phyloP scores from a whole-genome alignment of 768 basidiomycete species.

The Lenzites betulinus region DNA sequence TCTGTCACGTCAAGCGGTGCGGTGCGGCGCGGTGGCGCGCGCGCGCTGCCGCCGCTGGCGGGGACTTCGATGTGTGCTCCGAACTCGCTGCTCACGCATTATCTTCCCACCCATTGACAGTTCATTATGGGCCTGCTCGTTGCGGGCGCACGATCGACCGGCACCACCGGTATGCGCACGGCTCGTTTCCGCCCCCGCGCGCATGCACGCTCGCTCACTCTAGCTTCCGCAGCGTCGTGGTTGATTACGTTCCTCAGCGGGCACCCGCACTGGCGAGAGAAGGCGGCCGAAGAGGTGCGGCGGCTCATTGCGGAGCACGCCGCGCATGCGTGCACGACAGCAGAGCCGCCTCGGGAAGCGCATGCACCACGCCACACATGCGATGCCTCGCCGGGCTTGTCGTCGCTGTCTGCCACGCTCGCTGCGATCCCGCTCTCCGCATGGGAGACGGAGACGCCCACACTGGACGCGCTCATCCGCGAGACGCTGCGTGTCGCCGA shows the following conservation, averaged over 20 bases:
- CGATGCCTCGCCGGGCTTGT: slow-evolving; percentile 4
- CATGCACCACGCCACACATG: background rate
- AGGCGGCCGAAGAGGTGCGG: slow-evolving; percentile 62
- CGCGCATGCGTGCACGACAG: background rate
- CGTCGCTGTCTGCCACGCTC: slow-evolving; percentile 49
- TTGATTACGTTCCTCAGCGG: slow-evolving; percentile 71
- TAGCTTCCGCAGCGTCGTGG: slow-evolving; percentile 58
- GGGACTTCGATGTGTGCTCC: background rate
- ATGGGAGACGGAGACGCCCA: slow-evolving; percentile 71
- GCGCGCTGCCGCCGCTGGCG: background rate
- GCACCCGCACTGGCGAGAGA: slow-evolving; percentile 63
- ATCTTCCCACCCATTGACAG: slow-evolving; percentile 39
- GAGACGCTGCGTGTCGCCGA: slow-evolving; percentile 80
- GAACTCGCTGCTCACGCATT: background rate
- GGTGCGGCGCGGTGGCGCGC: background rate
- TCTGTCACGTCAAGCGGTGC: background rate
- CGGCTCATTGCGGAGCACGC: slow-evolving; percentile 50
- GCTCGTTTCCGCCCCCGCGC: background rate
- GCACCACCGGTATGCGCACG: slow-evolving; percentile 56
- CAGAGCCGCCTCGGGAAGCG: background rate
- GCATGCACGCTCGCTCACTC: slow-evolving; percentile 6
- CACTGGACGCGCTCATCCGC: slow-evolving; percentile 71
- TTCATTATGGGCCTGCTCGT: slow-evolving; percentile 83
- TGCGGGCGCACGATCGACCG: slow-evolving; percentile 80
- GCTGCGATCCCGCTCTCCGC: slow-evolving; percentile 63